Evolutionary conservation across 2,329 filamentous ascomycete species (phyloP).

Genomic region (Pyricularia sp.): DNA sequence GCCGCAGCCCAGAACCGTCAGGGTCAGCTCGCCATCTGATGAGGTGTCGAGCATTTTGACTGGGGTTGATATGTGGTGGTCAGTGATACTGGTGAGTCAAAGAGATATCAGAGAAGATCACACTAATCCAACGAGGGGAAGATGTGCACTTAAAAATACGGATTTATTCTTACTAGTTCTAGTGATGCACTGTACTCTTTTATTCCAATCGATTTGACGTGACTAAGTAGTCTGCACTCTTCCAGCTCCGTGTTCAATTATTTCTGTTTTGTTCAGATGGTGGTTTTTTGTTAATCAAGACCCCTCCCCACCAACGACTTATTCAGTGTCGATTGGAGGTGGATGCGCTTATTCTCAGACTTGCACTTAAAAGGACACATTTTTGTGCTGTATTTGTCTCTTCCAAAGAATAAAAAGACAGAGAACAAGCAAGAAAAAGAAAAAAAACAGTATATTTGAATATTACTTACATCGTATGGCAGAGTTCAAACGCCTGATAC

Average conservation of each 20-base stretch:
- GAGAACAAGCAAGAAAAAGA: neutral
- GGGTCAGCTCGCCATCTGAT: constrained; percentile 37
- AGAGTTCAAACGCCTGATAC: neutral
- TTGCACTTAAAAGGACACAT: neutral
- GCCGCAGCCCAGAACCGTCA: constrained; percentile 72
- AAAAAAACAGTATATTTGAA: neutral
- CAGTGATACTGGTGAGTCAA: neutral
- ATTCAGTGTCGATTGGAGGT: neutral
- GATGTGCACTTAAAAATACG: neutral
- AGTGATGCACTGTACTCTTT: neutral
- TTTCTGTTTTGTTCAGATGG: neutral
- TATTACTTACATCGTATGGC: neutral
- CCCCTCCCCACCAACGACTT: neutral
- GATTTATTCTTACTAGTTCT: neutral
- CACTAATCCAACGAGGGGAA: neutral
- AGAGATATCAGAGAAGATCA: neutral
- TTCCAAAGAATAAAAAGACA: neutral
- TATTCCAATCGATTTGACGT: neutral
- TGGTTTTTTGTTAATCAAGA: neutral
- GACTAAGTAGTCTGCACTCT: neutral
- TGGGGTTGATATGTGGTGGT: neutral
- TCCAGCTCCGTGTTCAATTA: neutral
- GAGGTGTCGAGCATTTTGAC: neutral
- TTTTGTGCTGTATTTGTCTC: neutral
- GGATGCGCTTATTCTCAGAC: neutral